Percentiles rank a stretch among this genome's conserved stretches.
These are phyloP conservation scores for Suillus tomentosus DNA, from an alignment of 768 basidiomycete genomes.

Conservation along the genomic window DNA sequence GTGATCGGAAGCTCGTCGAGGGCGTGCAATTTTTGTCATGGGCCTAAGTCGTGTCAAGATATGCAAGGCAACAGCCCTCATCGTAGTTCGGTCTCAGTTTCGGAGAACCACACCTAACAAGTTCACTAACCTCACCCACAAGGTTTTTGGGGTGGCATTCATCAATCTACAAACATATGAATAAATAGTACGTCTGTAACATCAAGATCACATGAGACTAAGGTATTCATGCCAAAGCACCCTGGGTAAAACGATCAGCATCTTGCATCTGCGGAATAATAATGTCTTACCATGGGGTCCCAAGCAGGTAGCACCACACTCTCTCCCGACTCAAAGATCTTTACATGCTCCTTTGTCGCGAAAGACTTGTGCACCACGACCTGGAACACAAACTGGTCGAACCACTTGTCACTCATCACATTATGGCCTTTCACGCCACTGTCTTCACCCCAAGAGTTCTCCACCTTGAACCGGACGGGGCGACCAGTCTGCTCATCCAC, in stretches of 20 bases:
- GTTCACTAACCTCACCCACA: neutral
- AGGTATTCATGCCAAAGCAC: conserved; percentile 20
- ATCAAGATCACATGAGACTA: conserved; percentile 43
- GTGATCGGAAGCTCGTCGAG: neutral
- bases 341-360: conserved; percentile 79
- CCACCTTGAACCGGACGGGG: conserved; percentile 91
- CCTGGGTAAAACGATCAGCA: conserved; percentile 6
- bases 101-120: neutral
- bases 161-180: neutral
- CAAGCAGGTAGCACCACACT: conserved; percentile 77
- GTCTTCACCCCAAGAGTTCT: conserved; percentile 90
- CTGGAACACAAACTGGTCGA: conserved; percentile 93
- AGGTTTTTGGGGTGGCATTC: neutral
- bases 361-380: conserved; percentile 83
- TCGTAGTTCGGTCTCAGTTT: neutral
- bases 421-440: conserved; percentile 85
- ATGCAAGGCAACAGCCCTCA: neutral
- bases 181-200: conserved; percentile 35
- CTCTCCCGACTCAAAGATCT: conserved; percentile 73
- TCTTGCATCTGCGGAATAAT: neutral
- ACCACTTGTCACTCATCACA: conserved; percentile 93
- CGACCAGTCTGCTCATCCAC: conserved; percentile 68
- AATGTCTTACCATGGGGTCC: conserved; percentile 53
- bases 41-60: too few species aligned
- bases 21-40: neutral